Conservation (phyloP, 768 basidiomycete species). For the Pulveroboletus frians region DNA sequence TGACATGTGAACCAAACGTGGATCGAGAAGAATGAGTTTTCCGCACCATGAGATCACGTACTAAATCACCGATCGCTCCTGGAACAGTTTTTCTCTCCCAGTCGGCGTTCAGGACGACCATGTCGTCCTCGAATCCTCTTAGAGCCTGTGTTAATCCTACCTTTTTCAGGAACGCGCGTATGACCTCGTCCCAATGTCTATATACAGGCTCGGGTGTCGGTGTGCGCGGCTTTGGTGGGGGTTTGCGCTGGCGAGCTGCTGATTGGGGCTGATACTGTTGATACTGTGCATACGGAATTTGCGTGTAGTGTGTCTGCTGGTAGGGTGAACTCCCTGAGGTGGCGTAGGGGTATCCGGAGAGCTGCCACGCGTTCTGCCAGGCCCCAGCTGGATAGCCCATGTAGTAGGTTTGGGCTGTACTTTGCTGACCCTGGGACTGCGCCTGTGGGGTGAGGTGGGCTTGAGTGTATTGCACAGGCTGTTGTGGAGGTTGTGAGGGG, state of each 20-base stretch:
- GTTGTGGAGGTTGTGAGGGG: conserved; percentile 17
- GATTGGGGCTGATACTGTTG: conserved; percentile 29
- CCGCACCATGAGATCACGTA: conserved; percentile 48
- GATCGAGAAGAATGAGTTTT: not conserved
- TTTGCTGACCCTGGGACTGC: conserved; percentile 24
- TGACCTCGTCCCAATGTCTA: conserved; percentile 57
- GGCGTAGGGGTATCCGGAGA: conserved; percentile 31
- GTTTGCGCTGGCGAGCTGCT: conserved; percentile 28
- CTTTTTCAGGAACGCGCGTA: conserved; percentile 49
- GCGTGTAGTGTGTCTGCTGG: conserved; percentile 32
- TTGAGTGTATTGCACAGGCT: conserved; percentile 18
- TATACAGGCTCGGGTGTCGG: conserved; percentile 42
- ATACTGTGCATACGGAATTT: conserved; percentile 32
- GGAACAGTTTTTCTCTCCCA: conserved; percentile 61
- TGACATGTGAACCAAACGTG: not conserved
- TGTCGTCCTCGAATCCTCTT: conserved; percentile 63
- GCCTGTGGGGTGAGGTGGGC: conserved; percentile 16
- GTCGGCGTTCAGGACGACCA: conserved; percentile 61
- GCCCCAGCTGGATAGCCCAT: conserved; percentile 31
- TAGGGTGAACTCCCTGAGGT: conserved; percentile 27
- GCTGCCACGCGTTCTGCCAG: conserved; percentile 33
- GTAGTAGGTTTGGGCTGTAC: conserved; percentile 28
- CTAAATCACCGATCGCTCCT: conserved; percentile 48
- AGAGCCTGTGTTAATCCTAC: conserved; percentile 55
- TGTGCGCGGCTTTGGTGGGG: conserved; percentile 23